Evolutionary conservation across 2,329 filamentous ascomycete species (phyloP).

Genomic region (Triangularia verruculosa): DNA sequence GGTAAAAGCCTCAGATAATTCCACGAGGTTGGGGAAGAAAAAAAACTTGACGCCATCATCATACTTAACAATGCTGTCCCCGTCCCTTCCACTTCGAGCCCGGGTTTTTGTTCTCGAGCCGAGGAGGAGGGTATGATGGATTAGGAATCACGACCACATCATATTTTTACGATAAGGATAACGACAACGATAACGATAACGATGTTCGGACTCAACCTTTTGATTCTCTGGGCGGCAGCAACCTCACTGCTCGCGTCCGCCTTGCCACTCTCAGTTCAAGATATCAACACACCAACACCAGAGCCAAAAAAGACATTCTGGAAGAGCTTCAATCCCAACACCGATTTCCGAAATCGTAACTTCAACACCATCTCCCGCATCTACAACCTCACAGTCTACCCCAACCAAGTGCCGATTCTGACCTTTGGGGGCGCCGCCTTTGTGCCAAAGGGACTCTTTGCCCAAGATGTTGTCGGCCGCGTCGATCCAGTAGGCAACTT

Average conservation of each 20-base stretch:
- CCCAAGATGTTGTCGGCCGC: conserved; percentile 36
- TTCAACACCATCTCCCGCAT: conserved; percentile 37
- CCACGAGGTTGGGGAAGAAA: conserved; percentile 5
- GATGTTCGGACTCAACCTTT: conserved; percentile 6
- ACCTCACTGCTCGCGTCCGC: neutral
- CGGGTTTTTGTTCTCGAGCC: neutral
- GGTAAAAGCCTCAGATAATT: conserved; percentile 5
- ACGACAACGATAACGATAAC: neutral
- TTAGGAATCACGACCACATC: neutral
- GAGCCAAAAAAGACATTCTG: conserved; percentile 1
- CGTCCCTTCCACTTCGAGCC: neutral
- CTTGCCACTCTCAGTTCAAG: neutral
- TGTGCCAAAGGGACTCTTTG: conserved; percentile 40
- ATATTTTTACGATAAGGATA: neutral
- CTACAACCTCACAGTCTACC: conserved; percentile 41
- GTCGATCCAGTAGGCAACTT: conserved; percentile 43
- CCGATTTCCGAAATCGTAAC: conserved; percentile 31
- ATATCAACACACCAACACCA: neutral
- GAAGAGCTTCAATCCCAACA: conserved; percentile 2
- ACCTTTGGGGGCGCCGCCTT: conserved; percentile 31
- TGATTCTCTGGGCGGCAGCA: neutral
- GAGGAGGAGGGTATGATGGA: neutral
- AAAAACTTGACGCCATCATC: conserved; percentile 7
- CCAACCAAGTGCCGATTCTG: conserved; percentile 38
- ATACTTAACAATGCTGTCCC: neutral